phyloP scores from a whole-genome alignment of 2,329 filamentous ascomycete species.

The Phialemonium atrogriseum region DNA sequence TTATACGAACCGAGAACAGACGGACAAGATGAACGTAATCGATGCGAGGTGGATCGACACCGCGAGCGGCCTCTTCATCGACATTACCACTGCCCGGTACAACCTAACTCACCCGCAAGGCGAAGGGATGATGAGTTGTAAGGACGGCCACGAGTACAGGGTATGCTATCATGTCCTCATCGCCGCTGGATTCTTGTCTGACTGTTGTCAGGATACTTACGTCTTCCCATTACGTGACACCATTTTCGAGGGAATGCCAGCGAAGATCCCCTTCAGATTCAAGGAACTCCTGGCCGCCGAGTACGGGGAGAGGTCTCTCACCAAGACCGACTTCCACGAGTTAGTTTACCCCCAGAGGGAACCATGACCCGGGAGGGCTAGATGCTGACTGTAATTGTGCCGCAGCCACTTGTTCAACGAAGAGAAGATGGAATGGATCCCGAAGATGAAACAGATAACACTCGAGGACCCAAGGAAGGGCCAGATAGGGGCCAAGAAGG shows the following conservation, averaged over 20 bases:
- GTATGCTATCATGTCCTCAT: constrained; percentile 17
- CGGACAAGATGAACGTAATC: constrained; percentile 32
- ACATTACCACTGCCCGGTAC: constrained; percentile 43
- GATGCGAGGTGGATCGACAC: constrained; percentile 43
- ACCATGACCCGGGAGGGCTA: too few species aligned
- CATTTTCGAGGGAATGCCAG: constrained; percentile 57
- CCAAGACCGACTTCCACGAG: constrained; percentile 42
- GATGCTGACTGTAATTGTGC: not conserved
- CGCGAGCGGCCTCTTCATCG: constrained; percentile 37
- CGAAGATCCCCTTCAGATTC: constrained; percentile 57
- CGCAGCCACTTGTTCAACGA: constrained; percentile 8
- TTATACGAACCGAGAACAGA: constrained; percentile 26
- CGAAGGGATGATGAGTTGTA: constrained; percentile 38
- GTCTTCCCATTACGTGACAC: constrained; percentile 63
- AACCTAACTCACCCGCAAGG: constrained; percentile 32
- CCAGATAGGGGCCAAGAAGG: too few species aligned
- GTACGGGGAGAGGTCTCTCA: constrained; percentile 45
- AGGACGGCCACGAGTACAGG: constrained; percentile 41
- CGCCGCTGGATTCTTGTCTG: constrained; percentile 4
- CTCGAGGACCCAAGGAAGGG: constrained; percentile 1
- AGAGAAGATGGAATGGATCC: constrained; percentile 18
- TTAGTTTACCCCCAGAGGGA: constrained; percentile 22
- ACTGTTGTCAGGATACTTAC: constrained; percentile 40
- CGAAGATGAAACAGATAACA: not conserved
- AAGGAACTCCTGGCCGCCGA: constrained; percentile 49